Conservation (phyloP, 2,329 filamentous ascomycete genomes). For the Hymenoscyphus linearis region DNA sequence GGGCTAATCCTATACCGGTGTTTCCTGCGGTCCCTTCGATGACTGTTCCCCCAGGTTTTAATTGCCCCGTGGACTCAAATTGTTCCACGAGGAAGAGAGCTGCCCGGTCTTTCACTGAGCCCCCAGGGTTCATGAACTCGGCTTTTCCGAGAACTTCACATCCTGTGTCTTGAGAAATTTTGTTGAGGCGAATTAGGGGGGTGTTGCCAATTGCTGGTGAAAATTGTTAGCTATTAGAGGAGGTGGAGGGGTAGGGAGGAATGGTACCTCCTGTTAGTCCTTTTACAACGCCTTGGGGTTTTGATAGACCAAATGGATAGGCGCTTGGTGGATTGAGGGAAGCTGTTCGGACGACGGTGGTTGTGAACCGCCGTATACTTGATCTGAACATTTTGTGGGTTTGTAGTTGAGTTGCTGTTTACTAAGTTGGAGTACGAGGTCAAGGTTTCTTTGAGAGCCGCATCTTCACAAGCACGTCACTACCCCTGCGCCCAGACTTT, state of each 20-base stretch:
- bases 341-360: conserved; percentile 45
- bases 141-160: conserved; percentile 95
- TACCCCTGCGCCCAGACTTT: background rate
- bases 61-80: conserved; percentile 80
- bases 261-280: conserved; percentile 60
- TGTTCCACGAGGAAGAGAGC: conserved; percentile 91
- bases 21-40: conserved; percentile 97
- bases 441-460: background rate
- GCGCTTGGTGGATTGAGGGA: conserved; percentile 46
- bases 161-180: conserved; percentile 81
- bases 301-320: conserved; percentile 58
- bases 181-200: conserved; percentile 84
- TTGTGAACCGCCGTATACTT: conserved; percentile 50
- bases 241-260: background rate
- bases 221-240: conserved; percentile 9
- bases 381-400: conserved; percentile 47
- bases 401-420: background rate
- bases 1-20: conserved; percentile 94
- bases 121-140: conserved; percentile 98
- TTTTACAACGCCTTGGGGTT: conserved; percentile 60
- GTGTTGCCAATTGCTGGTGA: conserved; percentile 88
- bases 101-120: conserved; percentile 92
- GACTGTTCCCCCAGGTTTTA: conserved; percentile 84
- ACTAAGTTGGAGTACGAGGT: background rate
- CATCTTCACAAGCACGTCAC: background rate